Conservation (phyloP, 352 stramenopile genomes). For the Pythium sp. region DNA sequence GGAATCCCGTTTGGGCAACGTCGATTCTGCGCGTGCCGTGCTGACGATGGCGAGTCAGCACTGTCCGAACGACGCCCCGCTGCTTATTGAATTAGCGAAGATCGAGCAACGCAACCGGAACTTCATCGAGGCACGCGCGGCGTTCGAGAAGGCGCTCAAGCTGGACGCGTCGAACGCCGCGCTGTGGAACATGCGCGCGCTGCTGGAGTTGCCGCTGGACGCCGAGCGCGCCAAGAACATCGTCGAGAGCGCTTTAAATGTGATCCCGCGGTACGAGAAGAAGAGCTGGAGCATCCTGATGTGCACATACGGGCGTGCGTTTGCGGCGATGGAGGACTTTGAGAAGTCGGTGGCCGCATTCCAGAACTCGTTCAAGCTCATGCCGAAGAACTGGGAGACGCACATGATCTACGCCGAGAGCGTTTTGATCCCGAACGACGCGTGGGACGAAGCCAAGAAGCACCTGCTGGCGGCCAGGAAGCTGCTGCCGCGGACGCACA, state of each 20-base stretch:
- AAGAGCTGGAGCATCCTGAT: slow-evolving; percentile 83
- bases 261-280: slow-evolving; percentile 73
- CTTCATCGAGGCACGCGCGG: slow-evolving; percentile 47
- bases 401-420: slow-evolving; percentile 83
- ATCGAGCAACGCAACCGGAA: slow-evolving; percentile 77
- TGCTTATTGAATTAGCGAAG: slow-evolving; percentile 78
- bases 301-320: slow-evolving; percentile 80
- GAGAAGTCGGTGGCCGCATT: slow-evolving; percentile 78
- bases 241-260: slow-evolving; percentile 65
- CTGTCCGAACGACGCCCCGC: slow-evolving; percentile 56
- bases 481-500: slow-evolving; percentile 56
- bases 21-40: slow-evolving; percentile 61
- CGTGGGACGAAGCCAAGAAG: slow-evolving; percentile 68
- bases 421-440: slow-evolving; percentile 70
- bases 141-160: slow-evolving; percentile 74
- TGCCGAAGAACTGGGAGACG: slow-evolving; percentile 79
- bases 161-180: slow-evolving; percentile 60
- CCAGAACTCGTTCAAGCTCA: slow-evolving; percentile 76
- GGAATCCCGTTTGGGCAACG: slow-evolving; percentile 54
- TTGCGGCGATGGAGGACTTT: slow-evolving; percentile 63
- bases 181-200: slow-evolving; percentile 80
- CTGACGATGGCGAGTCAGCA: slow-evolving; percentile 67
- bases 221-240: slow-evolving; percentile 67
- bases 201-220: slow-evolving; percentile 68
- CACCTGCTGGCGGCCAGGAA: slow-evolving; percentile 61